phyloP scores from a whole-genome alignment of 768 basidiomycete species.

The Terana coerulea region DNA sequence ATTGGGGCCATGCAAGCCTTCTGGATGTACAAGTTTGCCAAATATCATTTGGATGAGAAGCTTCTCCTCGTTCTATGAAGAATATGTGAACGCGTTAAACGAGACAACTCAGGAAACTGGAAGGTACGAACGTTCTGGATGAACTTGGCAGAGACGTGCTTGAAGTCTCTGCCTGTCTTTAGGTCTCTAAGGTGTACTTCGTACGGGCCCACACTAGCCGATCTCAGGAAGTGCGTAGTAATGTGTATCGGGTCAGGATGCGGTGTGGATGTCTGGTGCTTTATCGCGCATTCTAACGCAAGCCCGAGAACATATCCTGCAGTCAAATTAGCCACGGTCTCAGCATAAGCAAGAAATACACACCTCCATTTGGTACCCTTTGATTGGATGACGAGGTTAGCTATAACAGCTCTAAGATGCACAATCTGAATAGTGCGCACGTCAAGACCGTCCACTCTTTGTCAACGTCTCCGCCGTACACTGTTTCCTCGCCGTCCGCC shows the following conservation, averaged over 20 bases:
- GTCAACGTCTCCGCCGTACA: slow-evolving; percentile 8
- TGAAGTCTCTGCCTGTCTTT: slow-evolving; percentile 50
- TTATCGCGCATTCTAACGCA: slow-evolving; percentile 50
- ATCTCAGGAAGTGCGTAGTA: slow-evolving; percentile 53
- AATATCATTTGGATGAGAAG: slow-evolving; percentile 56
- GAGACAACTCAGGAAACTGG: too few relatives aligned
- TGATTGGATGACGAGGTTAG: not conserved
- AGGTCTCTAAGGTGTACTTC: slow-evolving; percentile 44
- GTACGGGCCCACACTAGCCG: slow-evolving; percentile 38
- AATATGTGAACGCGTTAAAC: not conserved
- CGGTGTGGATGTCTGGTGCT: slow-evolving; percentile 41
- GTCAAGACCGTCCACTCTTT: slow-evolving; percentile 7
- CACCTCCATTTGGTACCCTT: slow-evolving; percentile 14
- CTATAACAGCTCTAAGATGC: too few relatives aligned
- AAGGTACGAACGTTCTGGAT: slow-evolving; percentile 45
- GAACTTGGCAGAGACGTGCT: slow-evolving; percentile 56
- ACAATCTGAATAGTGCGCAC: slow-evolving; percentile 1
- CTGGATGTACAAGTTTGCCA: slow-evolving; percentile 36
- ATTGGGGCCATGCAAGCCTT: slow-evolving; percentile 18
- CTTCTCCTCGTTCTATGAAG: slow-evolving; percentile 39
- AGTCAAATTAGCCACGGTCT: too few relatives aligned
- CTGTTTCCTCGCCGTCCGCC: slow-evolving; percentile 1
- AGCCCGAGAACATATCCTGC: slow-evolving; percentile 58
- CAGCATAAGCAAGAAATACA: too few relatives aligned
- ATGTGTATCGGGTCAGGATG: slow-evolving; percentile 59